A percentile compares a stretch with the other conserved stretches of the same genome.
These are phyloP conservation scores for Anthostomella pinea DNA, from an alignment of 2,329 filamentous ascomycete genomes.

Conservation along the genomic window DNA sequence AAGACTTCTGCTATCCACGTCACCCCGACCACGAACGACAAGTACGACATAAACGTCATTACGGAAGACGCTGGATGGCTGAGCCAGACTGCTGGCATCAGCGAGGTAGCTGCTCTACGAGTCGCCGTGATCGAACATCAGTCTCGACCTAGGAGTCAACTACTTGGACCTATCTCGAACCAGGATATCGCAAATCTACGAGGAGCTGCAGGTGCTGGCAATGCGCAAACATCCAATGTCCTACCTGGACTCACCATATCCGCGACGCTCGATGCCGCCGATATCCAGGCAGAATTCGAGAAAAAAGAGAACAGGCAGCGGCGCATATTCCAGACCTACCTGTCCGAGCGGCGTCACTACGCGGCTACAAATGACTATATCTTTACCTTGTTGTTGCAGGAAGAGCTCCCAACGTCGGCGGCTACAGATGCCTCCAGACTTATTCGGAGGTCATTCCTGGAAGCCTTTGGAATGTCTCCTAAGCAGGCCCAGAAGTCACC, in stretches of 20 bases:
- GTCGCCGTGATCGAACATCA: conserved; percentile 83
- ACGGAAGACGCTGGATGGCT: conserved; percentile 87
- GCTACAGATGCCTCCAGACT: conserved; percentile 24
- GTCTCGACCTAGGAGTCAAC: conserved; percentile 67
- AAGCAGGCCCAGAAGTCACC: conserved; percentile 26
- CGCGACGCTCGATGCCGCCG: conserved; percentile 49
- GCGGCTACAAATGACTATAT: conserved; percentile 60
- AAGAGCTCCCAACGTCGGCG: conserved; percentile 24
- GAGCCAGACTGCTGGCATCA: conserved; percentile 72
- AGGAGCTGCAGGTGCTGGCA: conserved; percentile 66
- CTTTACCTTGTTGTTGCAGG: conserved; percentile 48
- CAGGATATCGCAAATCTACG: conserved; percentile 76
- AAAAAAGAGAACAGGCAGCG: conserved; percentile 59
- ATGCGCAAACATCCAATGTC: conserved; percentile 56
- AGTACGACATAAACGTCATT: conserved; percentile 72
- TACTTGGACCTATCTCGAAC: conserved; percentile 69
- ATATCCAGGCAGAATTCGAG: conserved; percentile 58
- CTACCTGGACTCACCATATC: conserved; percentile 49
- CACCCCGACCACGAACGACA: conserved; percentile 62
- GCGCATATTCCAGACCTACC: conserved; percentile 68
- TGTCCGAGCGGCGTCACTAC: conserved; percentile 68
- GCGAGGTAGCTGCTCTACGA: conserved; percentile 78
- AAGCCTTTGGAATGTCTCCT: conserved; percentile 31
- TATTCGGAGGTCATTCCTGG: conserved; percentile 30
- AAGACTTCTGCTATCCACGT: conserved; percentile 86